A percentile compares a stretch with the other conserved stretches of the same genome.
phyloP scores from a whole-genome alignment of 2,329 filamentous ascomycete genomes.

The Ophiostoma quercus region DNA sequence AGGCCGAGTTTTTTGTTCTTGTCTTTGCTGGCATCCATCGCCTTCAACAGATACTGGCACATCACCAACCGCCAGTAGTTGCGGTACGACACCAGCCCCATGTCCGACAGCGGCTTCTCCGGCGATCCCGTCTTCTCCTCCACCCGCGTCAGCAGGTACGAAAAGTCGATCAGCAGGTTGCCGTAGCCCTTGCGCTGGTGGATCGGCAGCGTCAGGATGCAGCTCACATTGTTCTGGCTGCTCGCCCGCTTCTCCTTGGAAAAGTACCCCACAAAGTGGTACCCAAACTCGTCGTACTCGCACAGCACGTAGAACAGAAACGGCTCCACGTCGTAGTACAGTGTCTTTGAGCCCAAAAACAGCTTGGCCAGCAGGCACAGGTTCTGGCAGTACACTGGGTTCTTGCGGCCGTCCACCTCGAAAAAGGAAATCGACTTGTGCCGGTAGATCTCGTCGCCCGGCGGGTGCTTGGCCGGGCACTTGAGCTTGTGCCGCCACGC shows the following conservation, averaged over 20 bases:
- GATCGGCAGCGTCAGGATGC: slow-evolving; percentile 91
- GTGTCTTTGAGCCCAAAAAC: slow-evolving; percentile 95
- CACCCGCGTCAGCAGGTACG: slow-evolving; percentile 87
- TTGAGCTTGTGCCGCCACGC: slow-evolving; percentile 97
- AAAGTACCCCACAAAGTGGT: slow-evolving; percentile 98
- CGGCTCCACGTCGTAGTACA: slow-evolving; percentile 96
- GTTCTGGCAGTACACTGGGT: slow-evolving; percentile 98
- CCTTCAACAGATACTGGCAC: slow-evolving; percentile 73
- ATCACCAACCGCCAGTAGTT: slow-evolving; percentile 94
- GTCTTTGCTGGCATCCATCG: slow-evolving; percentile 34
- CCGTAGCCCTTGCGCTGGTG: slow-evolving; percentile 97
- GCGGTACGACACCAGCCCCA: slow-evolving; percentile 93
- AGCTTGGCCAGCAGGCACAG: slow-evolving; percentile 92
- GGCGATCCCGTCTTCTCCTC: slow-evolving; percentile 93
- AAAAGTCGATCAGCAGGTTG: slow-evolving; percentile 95
- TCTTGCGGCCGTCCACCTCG: slow-evolving; percentile 93
- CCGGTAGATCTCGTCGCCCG: slow-evolving; percentile 95
- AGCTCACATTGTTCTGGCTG: slow-evolving; percentile 95
- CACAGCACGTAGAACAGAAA: slow-evolving; percentile 97
- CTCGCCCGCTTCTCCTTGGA: slow-evolving; percentile 96
- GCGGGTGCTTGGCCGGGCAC: slow-evolving; percentile 92
- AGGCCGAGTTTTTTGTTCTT: slow-evolving; percentile 44
- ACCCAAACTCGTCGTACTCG: slow-evolving; percentile 84
- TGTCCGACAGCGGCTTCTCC: slow-evolving; percentile 94
- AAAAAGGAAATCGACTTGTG: slow-evolving; percentile 90